Evolutionary conservation across 208 protist species (phyloP).

Genomic region (Angomonas deanei): DNA sequence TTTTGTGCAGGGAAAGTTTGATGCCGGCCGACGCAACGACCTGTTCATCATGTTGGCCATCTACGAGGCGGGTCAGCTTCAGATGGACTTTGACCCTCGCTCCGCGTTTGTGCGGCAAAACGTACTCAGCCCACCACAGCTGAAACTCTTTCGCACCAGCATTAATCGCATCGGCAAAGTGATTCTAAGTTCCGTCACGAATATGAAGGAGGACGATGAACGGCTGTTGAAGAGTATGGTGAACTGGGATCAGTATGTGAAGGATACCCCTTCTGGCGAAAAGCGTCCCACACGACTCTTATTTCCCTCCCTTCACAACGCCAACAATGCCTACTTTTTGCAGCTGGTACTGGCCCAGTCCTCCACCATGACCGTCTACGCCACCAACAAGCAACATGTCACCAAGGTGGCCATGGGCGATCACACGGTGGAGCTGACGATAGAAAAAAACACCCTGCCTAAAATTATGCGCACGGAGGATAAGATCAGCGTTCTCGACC

Average conservation of each 20-base stretch:
- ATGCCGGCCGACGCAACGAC: conserved; percentile 17
- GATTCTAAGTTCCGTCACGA: not conserved
- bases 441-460: not conserved
- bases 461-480: not conserved
- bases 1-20: not conserved
- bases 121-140: conserved; percentile 5
- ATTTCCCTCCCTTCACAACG: conserved; percentile 8
- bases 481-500: not conserved
- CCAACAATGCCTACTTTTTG: conserved; percentile 5
- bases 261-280: not conserved
- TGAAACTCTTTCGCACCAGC: conserved; percentile 4
- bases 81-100: not conserved
- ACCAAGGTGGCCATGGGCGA: not conserved
- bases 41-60: conserved; percentile 10
- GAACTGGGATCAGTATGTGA: not conserved
- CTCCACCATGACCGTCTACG: not conserved
- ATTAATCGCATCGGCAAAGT: conserved; percentile 5
- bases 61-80: conserved; percentile 9
- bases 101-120: conserved; percentile 3
- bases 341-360: conserved; percentile 10
- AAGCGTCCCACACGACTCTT: not conserved
- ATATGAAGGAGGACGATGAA: not conserved
- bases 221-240: not conserved
- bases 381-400: conserved; percentile 1
- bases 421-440: not conserved